Evolutionary conservation across 208 protist genomes (phyloP), one percentile per base, ranked within the genome.

Genomic region (Crithidia expoeki): DNA sequence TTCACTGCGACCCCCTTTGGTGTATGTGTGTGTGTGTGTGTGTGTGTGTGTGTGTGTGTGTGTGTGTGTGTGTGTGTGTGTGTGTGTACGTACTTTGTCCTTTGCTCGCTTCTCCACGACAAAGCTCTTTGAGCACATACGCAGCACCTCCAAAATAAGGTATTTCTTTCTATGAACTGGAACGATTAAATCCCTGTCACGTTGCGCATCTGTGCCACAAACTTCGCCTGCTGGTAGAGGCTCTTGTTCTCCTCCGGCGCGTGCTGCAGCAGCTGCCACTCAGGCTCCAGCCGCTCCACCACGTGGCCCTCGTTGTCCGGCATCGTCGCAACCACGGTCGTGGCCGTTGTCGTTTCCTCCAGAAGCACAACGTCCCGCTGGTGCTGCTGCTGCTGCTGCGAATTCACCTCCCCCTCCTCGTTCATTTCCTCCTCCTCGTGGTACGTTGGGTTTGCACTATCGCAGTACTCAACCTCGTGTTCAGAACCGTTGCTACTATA

Each of bases 171-270:
- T n/a, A n/a, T n/a, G n/a, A n/a, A n/a, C n/a, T n/a, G n/a, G n/a
- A n/a, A n/a, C n/a, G n/a, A n/a, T 40, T 73, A 75, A 23, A 75
- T 70, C 17, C 66, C 42, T 14, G 47, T 66, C 36, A 74, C 57
- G 68, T 51, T 66, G 47, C 71, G 57, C 80, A 73, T 76, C 53
- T 72, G 64, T n/a, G 79, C 68, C 9, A 88, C 58, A 34, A 73
- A 64, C n/a, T 74, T 64, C 27, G 79, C 79, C 47, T 83, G 64
- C 27, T 72, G 68, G 30, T 81, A 49, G 25, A 80, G 58, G 28
- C 46, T 59, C 61, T 59, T 50, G 63, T 68, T 74, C 51, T 77
- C 67, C 25, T 56, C 49, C 19, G 49, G 47, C 21, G 56, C 65
- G 3, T 64, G 67, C 11, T 69, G 50, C 32, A 72, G 52, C 47